A percentile compares a stretch with the other conserved stretches of the same genome.
Conservation (phyloP, 106 monocot genomes). For the Dendrobium chrysotoxum region DNA sequence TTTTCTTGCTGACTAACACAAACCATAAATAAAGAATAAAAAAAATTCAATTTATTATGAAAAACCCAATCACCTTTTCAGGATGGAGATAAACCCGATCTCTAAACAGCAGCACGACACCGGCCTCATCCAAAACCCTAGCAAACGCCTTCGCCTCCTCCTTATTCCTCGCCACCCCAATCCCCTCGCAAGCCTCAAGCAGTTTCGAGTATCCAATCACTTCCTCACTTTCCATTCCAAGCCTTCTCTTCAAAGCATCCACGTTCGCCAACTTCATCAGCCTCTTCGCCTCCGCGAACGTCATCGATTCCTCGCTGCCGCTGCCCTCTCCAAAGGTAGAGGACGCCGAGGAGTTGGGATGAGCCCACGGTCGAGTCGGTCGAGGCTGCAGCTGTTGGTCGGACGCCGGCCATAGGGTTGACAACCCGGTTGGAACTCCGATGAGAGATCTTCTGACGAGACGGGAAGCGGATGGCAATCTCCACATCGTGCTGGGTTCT, state of each 20-base stretch:
- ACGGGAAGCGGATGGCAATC: constrained; percentile 17
- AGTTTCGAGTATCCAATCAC: constrained; percentile 79
- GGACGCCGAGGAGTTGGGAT: not conserved
- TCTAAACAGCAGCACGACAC: constrained; percentile 76
- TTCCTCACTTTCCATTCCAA: constrained; percentile 56
- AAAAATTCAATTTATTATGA: not conserved
- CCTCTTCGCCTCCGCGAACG: constrained; percentile 60
- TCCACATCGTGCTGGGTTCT: constrained; percentile 27
- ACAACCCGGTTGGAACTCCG: not conserved
- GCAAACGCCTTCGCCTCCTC: constrained; percentile 73
- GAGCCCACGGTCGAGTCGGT: constrained; percentile 6
- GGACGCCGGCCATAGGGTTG: not conserved
- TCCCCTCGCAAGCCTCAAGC: constrained; percentile 51
- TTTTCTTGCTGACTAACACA: not conserved
- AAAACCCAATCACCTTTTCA: constrained; percentile 48
- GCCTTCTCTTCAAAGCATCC: constrained; percentile 70
- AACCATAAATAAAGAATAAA: not conserved
- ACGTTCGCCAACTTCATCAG: constrained; percentile 86
- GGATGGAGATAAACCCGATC: constrained; percentile 93
- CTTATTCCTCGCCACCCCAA: constrained; percentile 48
- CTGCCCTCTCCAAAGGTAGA: not conserved
- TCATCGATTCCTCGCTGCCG: constrained; percentile 14
- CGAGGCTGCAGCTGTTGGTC: constrained; percentile 13
- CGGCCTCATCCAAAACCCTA: constrained; percentile 76
- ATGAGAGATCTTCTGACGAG: constrained; percentile 9